Conservation (phyloP, 1,284 basidiomycete genomes). For the Trichosporon sp. region DNA sequence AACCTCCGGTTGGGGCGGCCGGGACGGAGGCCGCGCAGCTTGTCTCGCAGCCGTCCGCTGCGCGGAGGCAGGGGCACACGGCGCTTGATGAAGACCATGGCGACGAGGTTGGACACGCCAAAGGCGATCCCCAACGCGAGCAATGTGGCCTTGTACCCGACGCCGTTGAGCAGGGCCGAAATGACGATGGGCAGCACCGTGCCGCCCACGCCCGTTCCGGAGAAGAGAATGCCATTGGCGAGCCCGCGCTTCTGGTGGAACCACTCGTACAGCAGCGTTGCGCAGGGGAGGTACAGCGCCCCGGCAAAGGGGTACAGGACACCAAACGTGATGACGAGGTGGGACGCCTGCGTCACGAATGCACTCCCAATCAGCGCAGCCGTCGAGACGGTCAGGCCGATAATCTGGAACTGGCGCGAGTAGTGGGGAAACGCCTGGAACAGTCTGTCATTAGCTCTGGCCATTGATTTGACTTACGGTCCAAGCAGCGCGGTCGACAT, state of each 20-base stretch:
- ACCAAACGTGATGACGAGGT: constrained; percentile 52
- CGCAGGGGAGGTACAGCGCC: constrained; percentile 53
- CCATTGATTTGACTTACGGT: constrained; percentile 40
- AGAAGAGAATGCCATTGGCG: constrained; percentile 53
- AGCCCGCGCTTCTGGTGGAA: constrained; percentile 51
- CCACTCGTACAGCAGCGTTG: constrained; percentile 54
- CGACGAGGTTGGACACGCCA: constrained; percentile 39
- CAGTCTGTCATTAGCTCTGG: constrained; percentile 29
- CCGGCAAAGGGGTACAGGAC: constrained; percentile 50
- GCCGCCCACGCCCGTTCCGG: constrained; percentile 53
- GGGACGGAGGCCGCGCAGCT: background rate
- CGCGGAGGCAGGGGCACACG: constrained; percentile 42
- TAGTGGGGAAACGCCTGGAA: constrained; percentile 44
- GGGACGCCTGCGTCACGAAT: constrained; percentile 49
- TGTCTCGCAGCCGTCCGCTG: constrained; percentile 12
- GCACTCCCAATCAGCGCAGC: constrained; percentile 41
- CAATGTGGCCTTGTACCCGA: constrained; percentile 55
- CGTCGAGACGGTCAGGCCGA: constrained; percentile 40
- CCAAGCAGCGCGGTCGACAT: constrained; percentile 44
- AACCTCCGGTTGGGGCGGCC: background rate
- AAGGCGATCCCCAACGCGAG: constrained; percentile 47
- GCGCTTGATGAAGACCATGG: constrained; percentile 50
- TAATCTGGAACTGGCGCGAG: constrained; percentile 36
- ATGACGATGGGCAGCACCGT: constrained; percentile 53
- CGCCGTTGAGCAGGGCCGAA: constrained; percentile 41